phyloP scores from a whole-genome alignment of 768 basidiomycete genomes.

The Xerocomellus dryophilus region DNA sequence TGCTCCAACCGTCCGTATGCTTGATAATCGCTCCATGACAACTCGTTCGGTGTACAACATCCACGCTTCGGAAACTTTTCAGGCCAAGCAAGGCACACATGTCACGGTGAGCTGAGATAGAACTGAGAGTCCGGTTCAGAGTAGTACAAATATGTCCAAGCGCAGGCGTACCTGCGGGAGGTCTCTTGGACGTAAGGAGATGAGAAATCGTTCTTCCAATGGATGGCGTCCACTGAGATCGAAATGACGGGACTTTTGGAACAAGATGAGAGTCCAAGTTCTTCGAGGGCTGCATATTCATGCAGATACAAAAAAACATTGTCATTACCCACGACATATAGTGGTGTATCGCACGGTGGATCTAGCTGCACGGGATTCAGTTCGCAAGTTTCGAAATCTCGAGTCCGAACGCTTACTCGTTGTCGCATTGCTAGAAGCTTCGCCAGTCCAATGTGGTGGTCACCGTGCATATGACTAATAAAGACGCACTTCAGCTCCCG shows the following conservation, averaged over 20 bases:
- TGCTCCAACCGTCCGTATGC: slow-evolving; percentile 56
- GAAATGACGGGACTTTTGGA: slow-evolving; percentile 52
- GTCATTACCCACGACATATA: slow-evolving; percentile 68
- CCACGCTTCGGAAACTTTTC: slow-evolving; percentile 59
- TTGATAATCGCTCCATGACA: slow-evolving; percentile 72
- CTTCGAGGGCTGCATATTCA: slow-evolving; percentile 70
- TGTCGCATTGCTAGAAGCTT: slow-evolving; percentile 70
- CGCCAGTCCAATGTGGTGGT: slow-evolving; percentile 85
- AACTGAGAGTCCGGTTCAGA: slow-evolving; percentile 35
- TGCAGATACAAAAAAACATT: slow-evolving; percentile 61
- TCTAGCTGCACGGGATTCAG: slow-evolving; percentile 47
- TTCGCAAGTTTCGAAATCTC: not conserved
- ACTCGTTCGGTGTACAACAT: slow-evolving; percentile 67
- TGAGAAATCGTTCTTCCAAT: slow-evolving; percentile 39
- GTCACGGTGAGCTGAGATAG: slow-evolving; percentile 37
- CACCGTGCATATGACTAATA: slow-evolving; percentile 87
- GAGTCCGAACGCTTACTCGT: slow-evolving; percentile 40
- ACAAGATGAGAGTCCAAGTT: slow-evolving; percentile 56
- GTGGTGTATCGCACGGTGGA: slow-evolving; percentile 55
- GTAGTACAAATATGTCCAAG: not conserved
- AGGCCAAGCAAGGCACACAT: slow-evolving; percentile 58
- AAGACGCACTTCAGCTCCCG: slow-evolving; percentile 77
- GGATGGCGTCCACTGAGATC: slow-evolving; percentile 54
- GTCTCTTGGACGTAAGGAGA: slow-evolving; percentile 27
- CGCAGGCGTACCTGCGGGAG: slow-evolving; percentile 2